phyloP scores from a whole-genome alignment of 2,329 filamentous ascomycete species.

The Cercospora beticola region DNA sequence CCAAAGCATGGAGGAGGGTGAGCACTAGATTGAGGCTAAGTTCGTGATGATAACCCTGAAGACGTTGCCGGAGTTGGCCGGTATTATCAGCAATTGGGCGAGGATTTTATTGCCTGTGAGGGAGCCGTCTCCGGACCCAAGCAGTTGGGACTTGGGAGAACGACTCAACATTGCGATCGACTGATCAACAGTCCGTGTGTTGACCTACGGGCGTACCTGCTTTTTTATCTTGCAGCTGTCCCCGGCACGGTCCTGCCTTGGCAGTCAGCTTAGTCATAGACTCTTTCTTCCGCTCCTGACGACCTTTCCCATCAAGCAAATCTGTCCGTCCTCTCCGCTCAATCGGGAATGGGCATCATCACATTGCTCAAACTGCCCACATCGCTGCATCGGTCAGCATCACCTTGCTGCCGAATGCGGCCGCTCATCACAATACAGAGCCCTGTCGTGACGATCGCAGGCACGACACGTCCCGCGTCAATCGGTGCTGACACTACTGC shows the following conservation, averaged over 20 bases:
- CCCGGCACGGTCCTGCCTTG: neutral
- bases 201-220: neutral
- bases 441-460: neutral
- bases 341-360: neutral
- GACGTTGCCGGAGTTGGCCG: neutral
- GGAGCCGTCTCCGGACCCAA: neutral
- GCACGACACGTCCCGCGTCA: neutral
- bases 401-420: neutral
- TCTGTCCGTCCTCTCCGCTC: neutral
- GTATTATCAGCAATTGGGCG: neutral
- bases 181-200: neutral
- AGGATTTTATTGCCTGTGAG: neutral
- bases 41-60: neutral
- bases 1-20: conserved; percentile 58
- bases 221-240: neutral
- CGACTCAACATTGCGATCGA: neutral
- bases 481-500: neutral
- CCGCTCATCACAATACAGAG: neutral
- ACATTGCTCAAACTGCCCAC: neutral
- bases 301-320: neutral
- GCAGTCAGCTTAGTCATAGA: neutral
- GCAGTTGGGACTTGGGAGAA: neutral
- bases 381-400: neutral
- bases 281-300: neutral
- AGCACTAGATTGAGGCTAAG: conserved; percentile 25